These are phyloP conservation scores for Quercus phellos DNA, from an alignment of 331 rosid species.

Conservation along the genomic window DNA sequence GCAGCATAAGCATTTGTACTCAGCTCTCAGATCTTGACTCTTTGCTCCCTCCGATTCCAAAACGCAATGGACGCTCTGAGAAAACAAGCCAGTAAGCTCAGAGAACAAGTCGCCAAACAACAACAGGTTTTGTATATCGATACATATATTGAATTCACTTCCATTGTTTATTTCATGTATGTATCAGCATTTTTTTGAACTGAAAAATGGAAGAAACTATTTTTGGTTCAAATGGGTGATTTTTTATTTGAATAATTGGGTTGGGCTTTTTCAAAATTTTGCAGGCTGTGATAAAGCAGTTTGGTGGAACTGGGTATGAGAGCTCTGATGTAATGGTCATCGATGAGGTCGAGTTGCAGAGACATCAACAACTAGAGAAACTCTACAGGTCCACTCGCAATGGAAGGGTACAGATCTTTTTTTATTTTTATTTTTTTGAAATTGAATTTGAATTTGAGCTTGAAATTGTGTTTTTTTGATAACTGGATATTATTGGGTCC, in stretches of 20 bases:
- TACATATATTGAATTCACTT: too few species aligned
- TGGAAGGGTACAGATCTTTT: conserved; percentile 58
- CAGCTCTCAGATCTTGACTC: too few species aligned
- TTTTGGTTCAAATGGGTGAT: too few species aligned
- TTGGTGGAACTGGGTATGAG: conserved; percentile 79
- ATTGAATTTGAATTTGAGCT: not conserved
- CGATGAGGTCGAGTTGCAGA: conserved; percentile 92
- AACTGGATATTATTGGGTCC: not conserved
- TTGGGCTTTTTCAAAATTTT: not conserved
- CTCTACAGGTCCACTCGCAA: conserved; percentile 78
- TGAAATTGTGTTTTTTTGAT: not conserved
- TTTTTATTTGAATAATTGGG: not conserved
- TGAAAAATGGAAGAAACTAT: not conserved
- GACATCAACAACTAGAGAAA: conserved; percentile 90
- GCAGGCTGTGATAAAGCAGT: conserved; percentile 92
- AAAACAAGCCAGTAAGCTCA: conserved; percentile 82
- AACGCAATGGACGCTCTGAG: conserved; percentile 72
- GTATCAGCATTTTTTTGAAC: not conserved
- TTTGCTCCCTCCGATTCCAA: too few species aligned
- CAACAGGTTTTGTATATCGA: conserved; percentile 44
- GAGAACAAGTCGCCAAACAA: conserved; percentile 90
- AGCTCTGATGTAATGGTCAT: conserved; percentile 85
- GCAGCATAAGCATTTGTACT: too few species aligned
- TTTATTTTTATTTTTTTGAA: not conserved
- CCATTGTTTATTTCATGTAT: too few species aligned